Evolutionary conservation across 805 yeast species (phyloP), one percentile per base, ranked within the genome.

Genomic region (Cyberlindnera americana): DNA sequence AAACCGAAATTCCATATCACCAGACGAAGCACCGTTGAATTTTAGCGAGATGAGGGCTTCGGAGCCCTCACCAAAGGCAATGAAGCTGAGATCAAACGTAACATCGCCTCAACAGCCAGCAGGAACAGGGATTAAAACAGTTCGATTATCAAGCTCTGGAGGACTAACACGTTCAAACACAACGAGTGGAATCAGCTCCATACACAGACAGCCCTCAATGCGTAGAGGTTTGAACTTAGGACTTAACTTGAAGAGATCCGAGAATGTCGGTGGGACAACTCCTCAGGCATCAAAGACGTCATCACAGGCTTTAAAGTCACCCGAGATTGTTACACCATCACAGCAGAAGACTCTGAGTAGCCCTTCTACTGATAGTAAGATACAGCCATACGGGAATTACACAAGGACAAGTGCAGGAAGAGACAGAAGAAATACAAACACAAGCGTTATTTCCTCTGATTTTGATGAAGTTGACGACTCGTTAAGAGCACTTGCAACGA

Each of bases 401-500:
- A 21, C 23, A 21, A 21, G n/a, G n/a, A n/a, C n/a, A n/a, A 31
- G 19, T 26, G 29, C 21, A 13, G 23, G 21, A 13, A 17, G 48
- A 5, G 31, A 43, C 22, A 44, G 59, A 41, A 43, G 53, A 35
- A 49, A 54, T 35, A 52, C 58, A 1, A 44, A 43, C 23, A 50
- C 53, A 1, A 42, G 38, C 8, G 32, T 16, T 9, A 14, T 36
- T 3, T 37, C 46, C 13, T 43, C 44, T 4, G 49, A 48, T 16
- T 50, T 49, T 15, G 55, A 46, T 14, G 77, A 70, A 29, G 64
- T 81, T 6, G 77, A 76, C 41, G 75, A 72, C 5, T 73, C 79
- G 35, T 60, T 83, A 35, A 69, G 86, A 45, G 62, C 70, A 8
- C 61, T 83, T 32, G 91, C 91, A 0, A 64, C 76, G 29, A 83